Evolutionary conservation across 139 green algal species (phyloP).

Genomic region (Picochlorum sp.): DNA sequence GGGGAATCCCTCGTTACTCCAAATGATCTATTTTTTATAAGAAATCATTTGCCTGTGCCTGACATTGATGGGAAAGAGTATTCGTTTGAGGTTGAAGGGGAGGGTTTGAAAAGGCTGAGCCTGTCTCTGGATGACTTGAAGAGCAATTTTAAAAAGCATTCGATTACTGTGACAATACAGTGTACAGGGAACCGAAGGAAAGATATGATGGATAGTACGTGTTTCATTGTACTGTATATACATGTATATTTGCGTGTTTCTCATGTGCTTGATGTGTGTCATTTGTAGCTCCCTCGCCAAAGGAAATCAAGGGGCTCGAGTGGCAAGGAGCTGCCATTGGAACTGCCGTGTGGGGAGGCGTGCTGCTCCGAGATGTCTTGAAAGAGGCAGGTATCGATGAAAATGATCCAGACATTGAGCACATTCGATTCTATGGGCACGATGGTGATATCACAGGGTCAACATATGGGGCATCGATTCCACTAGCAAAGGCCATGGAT

Average conservation of each 20-base stretch:
- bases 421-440: conserved; percentile 59
- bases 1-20: conserved; percentile 50
- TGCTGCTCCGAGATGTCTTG: conserved; percentile 72
- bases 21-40: conserved; percentile 71
- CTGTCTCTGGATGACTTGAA: conserved; percentile 65
- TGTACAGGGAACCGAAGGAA: conserved; percentile 78
- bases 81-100: conserved; percentile 40
- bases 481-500: conserved; percentile 51
- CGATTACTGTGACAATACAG: conserved; percentile 63
- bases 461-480: conserved; percentile 64
- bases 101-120: conserved; percentile 41
- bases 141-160: conserved; percentile 63
- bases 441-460: conserved; percentile 38
- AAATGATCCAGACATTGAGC: conserved; percentile 23
- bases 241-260: too few species aligned
- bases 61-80: conserved; percentile 36
- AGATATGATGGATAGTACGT: conserved; percentile 29
- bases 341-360: conserved; percentile 66
- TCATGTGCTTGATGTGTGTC: too few species aligned
- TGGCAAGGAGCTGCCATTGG: conserved; percentile 67
- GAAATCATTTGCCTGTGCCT: conserved; percentile 81
- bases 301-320: conserved; percentile 60
- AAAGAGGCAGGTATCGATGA: conserved; percentile 35
- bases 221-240: not conserved
- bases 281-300: conserved; percentile 11